A percentile compares a stretch with the other conserved stretches of the same genome.
Conservation (phyloP, 2,329 filamentous ascomycete genomes). For the Ophiostoma populinum region DNA sequence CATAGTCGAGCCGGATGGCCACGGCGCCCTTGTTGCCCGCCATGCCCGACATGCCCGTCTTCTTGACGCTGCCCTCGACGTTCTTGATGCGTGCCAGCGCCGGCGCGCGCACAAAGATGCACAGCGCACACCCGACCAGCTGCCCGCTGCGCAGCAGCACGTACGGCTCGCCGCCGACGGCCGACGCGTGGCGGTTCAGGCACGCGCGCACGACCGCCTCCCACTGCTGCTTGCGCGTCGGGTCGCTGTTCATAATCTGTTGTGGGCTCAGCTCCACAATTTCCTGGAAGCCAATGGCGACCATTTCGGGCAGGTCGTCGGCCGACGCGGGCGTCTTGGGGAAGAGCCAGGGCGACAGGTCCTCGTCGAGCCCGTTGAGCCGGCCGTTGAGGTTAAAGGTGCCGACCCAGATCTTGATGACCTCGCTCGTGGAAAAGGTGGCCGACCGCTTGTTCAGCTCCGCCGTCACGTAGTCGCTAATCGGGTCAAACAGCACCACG, state of each 20-base stretch:
- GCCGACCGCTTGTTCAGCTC: slow-evolving; percentile 51
- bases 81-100: slow-evolving; percentile 75
- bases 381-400: slow-evolving; percentile 94
- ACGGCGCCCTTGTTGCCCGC: slow-evolving; percentile 97
- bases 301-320: slow-evolving; percentile 59
- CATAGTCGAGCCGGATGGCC: slow-evolving; percentile 87
- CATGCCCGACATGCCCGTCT: slow-evolving; percentile 87
- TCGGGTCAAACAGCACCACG: slow-evolving; percentile 80
- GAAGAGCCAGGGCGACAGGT: slow-evolving; percentile 75
- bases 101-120: slow-evolving; percentile 75
- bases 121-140: slow-evolving; percentile 81
- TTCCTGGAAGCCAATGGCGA: slow-evolving; percentile 88
- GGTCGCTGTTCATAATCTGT: slow-evolving; percentile 98
- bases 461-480: slow-evolving; percentile 72
- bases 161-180: slow-evolving; percentile 56
- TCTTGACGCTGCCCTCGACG: slow-evolving; percentile 90
- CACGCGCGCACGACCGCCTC: slow-evolving; percentile 63
- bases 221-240: slow-evolving; percentile 69
- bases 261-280: slow-evolving; percentile 96
- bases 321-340: slow-evolving; percentile 32
- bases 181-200: slow-evolving; percentile 54
- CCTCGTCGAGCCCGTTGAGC: slow-evolving; percentile 57
- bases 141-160: slow-evolving; percentile 83
- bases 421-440: slow-evolving; percentile 60
- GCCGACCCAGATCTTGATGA: slow-evolving; percentile 62